Conservation (phyloP, 169 alveolate species). For the Perkinsus olseni region DNA sequence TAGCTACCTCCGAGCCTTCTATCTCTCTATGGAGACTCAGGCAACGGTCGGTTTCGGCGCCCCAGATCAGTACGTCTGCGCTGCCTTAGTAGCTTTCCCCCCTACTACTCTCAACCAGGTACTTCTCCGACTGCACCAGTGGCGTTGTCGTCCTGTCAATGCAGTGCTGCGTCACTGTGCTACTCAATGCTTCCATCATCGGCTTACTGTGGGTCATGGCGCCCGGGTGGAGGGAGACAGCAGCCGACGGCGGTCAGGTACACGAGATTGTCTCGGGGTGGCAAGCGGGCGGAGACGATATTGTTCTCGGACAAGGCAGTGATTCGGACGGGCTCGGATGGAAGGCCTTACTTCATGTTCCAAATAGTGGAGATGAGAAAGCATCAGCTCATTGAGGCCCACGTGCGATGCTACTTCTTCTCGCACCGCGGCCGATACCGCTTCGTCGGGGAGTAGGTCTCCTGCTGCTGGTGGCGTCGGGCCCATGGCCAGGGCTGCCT, state of each 20-base stretch:
- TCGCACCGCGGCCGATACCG: not conserved
- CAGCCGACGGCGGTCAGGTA: not conserved
- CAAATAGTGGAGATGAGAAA: not conserved
- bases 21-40: not conserved
- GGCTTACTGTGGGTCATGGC: not conserved
- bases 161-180: not conserved
- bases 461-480: no score
- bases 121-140: not conserved
- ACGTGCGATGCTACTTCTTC: not conserved
- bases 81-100: not conserved
- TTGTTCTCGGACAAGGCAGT: not conserved
- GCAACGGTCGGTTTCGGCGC: not conserved
- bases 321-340: not conserved
- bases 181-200: not conserved
- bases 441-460: not conserved
- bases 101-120: not conserved
- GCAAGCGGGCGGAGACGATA: not conserved
- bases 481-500: not conserved
- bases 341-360: not conserved
- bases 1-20: not conserved
- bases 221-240: no score
- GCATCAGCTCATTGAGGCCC: not conserved
- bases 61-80: not conserved
- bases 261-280: not conserved
- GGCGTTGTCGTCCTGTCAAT: not conserved